phyloP scores from a whole-genome alignment of 2,329 filamentous ascomycete species.

The Trichoderma guizhouense region DNA sequence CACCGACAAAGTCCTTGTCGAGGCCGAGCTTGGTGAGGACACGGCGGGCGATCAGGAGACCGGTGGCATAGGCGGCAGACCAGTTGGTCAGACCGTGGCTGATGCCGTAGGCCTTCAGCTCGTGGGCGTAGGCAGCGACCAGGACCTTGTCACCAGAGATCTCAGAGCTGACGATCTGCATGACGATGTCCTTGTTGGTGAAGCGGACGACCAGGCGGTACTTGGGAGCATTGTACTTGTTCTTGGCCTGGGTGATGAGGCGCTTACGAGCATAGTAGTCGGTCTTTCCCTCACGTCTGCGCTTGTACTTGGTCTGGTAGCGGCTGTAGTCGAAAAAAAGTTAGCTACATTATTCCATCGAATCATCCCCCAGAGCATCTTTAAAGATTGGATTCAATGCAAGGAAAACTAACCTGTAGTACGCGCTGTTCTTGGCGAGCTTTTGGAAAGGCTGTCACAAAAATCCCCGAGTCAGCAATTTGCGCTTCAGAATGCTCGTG shows the following conservation, averaged over 20 bases:
- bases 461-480: slow-evolving; percentile 96
- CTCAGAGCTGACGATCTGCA: slow-evolving; percentile 95
- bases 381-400: neutral
- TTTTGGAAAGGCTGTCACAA: slow-evolving; percentile 79
- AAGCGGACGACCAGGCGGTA: slow-evolving; percentile 99
- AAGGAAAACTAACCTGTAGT: slow-evolving; percentile 79
- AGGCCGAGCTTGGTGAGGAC: slow-evolving; percentile 95
- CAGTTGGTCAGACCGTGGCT: slow-evolving; percentile 99
- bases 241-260: slow-evolving; percentile 99
- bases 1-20: slow-evolving; percentile 88
- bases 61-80: slow-evolving; percentile 94
- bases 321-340: slow-evolving; percentile 56
- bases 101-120: slow-evolving; percentile 96
- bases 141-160: slow-evolving; percentile 98
- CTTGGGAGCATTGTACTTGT: slow-evolving; percentile 99
- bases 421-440: slow-evolving; percentile 94
- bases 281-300: slow-evolving; percentile 93
- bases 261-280: slow-evolving; percentile 99
- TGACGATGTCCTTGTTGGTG: slow-evolving; percentile 99
- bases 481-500: slow-evolving; percentile 80
- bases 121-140: slow-evolving; percentile 87
- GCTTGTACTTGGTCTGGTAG: slow-evolving; percentile 99
- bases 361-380: neutral
- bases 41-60: slow-evolving; percentile 95
- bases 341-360: slow-evolving; percentile 23